Base-by-base conservation (phyloP, 805 yeast species). In the Komagataella kurtzmanii region DNA sequence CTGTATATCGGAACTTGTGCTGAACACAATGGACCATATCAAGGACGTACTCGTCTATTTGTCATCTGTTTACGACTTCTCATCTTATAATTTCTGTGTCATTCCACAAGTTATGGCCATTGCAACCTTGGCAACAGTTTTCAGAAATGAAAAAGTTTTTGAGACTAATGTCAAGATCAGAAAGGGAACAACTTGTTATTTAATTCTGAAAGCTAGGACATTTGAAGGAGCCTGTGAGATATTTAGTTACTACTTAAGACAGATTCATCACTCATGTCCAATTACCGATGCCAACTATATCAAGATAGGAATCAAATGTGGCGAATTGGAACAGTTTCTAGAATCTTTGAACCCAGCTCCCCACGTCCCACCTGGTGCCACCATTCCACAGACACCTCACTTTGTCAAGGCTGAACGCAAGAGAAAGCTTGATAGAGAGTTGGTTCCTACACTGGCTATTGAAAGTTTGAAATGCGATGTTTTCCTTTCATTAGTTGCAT, bases 51-150 rank as follows among this genome's bases (percentile, higher is more conserved):
- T 93, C 59, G 76, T 76, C 50, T 93, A 86, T 65, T 73, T 93
- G 52, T 77, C 91, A 17, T 72, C 81, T 55, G 77, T 93, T 49
- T 76, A 77, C 54, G 99, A 93, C 63, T 86, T 84, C 54, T 80
- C 96, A 1, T 70, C 83, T 49, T 93, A 88, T 73, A 85, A 82
- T 59, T 93, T 93, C 72, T 90, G 97, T 71, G 88, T 97, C 8
- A 93, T 93, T 63, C 99, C 99, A 17, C 99, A 93, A 70, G 97
- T 91, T 17, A 93, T 93, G 99, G 97, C 98, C 44, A 85, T 93
- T 65, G 97, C 99, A 14, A 88, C 98, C 1, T 75, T 93, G 59
- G 88, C 91, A 19, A 72, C 83, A 50, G 85, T 93, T 40, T 90
- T 85, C 75, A 81, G 85, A 63, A 93, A 93, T 69, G 83, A 84